A percentile compares a stretch with the other conserved stretches of the same genome.
Conservation (phyloP, 2,329 filamentous ascomycete species). For the Coleophoma cylindrospora region DNA sequence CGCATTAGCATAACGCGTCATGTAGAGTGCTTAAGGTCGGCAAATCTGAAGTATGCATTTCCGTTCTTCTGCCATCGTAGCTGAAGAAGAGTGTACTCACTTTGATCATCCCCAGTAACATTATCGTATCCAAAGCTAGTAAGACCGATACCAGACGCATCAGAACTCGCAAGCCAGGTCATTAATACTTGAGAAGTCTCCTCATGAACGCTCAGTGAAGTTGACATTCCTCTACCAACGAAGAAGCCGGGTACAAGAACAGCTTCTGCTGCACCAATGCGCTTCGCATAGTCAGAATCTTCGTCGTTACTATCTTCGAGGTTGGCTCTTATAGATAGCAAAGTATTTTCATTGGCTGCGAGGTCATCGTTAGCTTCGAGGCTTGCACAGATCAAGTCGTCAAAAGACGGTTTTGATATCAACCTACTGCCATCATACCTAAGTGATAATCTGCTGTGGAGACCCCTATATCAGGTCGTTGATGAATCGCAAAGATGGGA, state of each 20-base stretch:
- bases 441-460: background rate
- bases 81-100: background rate
- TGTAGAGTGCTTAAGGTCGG: background rate
- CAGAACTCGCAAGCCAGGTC: constrained; percentile 9
- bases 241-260: background rate
- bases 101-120: no score
- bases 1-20: background rate
- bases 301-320: background rate
- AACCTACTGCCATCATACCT: background rate
- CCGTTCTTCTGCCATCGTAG: background rate
- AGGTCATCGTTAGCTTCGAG: background rate
- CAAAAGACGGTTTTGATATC: no score
- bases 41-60: no score
- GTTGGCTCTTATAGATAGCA: background rate
- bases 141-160: constrained; percentile 5
- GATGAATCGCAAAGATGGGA: constrained; percentile 10
- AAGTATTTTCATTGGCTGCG: background rate
- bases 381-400: no score
- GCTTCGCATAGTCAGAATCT: background rate
- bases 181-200: background rate
- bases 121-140: no score
- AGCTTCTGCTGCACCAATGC: background rate
- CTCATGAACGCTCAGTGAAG: constrained; percentile 7
- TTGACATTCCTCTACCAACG: constrained; percentile 1
- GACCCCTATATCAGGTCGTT: background rate